Conservation (phyloP, 441 rosid species). For the Corymbia citriodora region DNA sequence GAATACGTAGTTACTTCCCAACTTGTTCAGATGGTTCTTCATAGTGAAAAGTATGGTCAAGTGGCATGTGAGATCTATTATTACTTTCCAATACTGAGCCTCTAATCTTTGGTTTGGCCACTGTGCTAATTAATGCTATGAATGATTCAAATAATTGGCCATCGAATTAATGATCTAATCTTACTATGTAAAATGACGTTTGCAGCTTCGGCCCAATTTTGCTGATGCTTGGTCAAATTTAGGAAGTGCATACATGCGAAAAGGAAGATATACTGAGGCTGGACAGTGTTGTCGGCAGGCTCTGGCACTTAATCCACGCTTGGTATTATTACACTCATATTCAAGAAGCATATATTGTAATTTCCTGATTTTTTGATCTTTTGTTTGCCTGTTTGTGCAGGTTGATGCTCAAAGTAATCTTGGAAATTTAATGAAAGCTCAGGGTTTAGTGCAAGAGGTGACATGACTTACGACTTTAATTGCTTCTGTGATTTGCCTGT, state of each 20-base stretch:
- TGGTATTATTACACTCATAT: slow-evolving; percentile 38
- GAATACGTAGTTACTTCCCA: background rate
- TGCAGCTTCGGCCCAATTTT: slow-evolving; percentile 93
- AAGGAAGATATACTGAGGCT: slow-evolving; percentile 92
- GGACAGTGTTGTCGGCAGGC: slow-evolving; percentile 97
- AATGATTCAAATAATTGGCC: background rate
- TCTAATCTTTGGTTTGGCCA: background rate
- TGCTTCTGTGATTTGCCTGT: background rate
- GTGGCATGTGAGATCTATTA: background rate
- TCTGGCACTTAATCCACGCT: slow-evolving; percentile 70
- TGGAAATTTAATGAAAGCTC: slow-evolving; percentile 94
- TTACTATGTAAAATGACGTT: background rate
- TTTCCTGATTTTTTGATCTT: background rate
- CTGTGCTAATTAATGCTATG: background rate
- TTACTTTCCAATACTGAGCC: background rate
- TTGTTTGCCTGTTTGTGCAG: slow-evolving; percentile 28
- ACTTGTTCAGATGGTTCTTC: background rate
- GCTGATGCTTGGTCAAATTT: slow-evolving; percentile 99
- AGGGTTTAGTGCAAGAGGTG: slow-evolving; percentile 96
- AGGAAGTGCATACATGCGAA: slow-evolving; percentile 97
- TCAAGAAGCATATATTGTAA: background rate
- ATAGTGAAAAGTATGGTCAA: background rate
- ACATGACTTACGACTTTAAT: slow-evolving; percentile 18
- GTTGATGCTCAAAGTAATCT: slow-evolving; percentile 99
- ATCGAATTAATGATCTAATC: background rate